Conservation (phyloP, 1,284 basidiomycete species). For the Trichosporon inkin region DNA sequence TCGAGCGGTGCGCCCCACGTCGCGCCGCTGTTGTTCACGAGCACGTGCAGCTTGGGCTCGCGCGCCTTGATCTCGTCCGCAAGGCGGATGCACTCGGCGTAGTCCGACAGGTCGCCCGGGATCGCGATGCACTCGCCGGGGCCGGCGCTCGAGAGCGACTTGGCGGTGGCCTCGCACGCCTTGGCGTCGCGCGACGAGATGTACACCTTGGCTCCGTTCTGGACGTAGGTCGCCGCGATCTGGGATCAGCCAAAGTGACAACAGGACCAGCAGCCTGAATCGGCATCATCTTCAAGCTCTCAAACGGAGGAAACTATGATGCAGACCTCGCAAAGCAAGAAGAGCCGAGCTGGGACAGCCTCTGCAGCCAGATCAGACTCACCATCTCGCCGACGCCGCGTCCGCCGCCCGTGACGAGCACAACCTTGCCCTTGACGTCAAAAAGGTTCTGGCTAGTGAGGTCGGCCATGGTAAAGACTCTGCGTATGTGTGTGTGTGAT, state of each 20-base stretch:
- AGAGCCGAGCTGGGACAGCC: too few relatives aligned
- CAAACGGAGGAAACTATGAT: too few relatives aligned
- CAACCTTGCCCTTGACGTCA: conserved; percentile 49
- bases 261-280: too few relatives aligned
- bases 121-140: conserved; percentile 60
- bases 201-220: conserved; percentile 64
- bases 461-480: not conserved
- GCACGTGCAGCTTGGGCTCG: conserved; percentile 49
- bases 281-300: too few relatives aligned
- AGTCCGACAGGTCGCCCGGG: conserved; percentile 60
- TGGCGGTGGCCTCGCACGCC: conserved; percentile 59
- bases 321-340: too few relatives aligned
- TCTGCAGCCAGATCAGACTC: conserved; percentile 24
- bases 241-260: conserved; percentile 30
- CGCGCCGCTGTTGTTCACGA: conserved; percentile 60
- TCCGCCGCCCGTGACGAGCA: conserved; percentile 67
- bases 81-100: conserved; percentile 59
- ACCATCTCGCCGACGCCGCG: conserved; percentile 68
- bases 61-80: conserved; percentile 55
- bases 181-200: conserved; percentile 62
- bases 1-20: conserved; percentile 61
- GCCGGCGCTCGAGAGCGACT: conserved; percentile 57
- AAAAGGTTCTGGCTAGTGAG: conserved; percentile 15
- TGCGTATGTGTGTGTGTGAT: not conserved
- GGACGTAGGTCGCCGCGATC: conserved; percentile 65